These are phyloP conservation scores for Mycena albidolilacea DNA, from an alignment of 768 basidiomycete species.

Conservation along the genomic window DNA sequence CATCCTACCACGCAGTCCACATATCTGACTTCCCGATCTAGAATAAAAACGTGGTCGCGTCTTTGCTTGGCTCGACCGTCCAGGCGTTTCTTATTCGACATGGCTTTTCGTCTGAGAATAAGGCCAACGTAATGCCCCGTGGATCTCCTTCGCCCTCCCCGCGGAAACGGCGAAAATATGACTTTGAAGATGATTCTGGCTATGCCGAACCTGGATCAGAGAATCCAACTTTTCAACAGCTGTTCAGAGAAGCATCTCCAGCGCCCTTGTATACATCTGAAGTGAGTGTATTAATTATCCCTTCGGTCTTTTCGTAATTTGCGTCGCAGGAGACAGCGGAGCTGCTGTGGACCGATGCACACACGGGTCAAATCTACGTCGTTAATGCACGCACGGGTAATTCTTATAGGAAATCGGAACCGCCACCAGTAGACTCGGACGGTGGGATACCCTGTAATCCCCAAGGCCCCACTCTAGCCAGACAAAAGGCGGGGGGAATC, in stretches of 20 bases:
- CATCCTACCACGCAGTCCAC: conserved; percentile 14
- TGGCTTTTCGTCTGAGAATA: conserved; percentile 61
- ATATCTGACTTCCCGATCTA: conserved; percentile 46
- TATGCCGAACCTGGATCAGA: conserved; percentile 47
- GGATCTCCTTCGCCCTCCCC: conserved; percentile 52
- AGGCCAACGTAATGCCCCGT: conserved; percentile 27
- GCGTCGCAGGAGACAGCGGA: conserved; percentile 50
- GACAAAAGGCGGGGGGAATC: conserved; percentile 37
- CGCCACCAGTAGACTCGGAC: conserved; percentile 34
- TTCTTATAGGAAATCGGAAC: conserved; percentile 59
- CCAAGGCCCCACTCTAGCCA: conserved; percentile 38
- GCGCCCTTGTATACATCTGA: conserved; percentile 30
- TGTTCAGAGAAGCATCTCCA: conserved; percentile 30
- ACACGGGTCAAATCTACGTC: conserved; percentile 69
- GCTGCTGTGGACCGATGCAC: conserved; percentile 75
- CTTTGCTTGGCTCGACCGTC: conserved; percentile 72
- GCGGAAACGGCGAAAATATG: conserved; percentile 67
- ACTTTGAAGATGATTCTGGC: conserved; percentile 53
- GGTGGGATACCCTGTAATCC: conserved; percentile 45
- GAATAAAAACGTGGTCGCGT: conserved; percentile 70
- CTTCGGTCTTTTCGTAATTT: conserved; percentile 11
- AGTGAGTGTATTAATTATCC: conserved; percentile 3
- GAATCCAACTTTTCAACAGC: neutral
- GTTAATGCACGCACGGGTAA: conserved; percentile 81
- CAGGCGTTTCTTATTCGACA: conserved; percentile 76